These are phyloP conservation scores for Grigorovia jiainica DNA, from an alignment of 805 yeast species.

Conservation along the genomic window DNA sequence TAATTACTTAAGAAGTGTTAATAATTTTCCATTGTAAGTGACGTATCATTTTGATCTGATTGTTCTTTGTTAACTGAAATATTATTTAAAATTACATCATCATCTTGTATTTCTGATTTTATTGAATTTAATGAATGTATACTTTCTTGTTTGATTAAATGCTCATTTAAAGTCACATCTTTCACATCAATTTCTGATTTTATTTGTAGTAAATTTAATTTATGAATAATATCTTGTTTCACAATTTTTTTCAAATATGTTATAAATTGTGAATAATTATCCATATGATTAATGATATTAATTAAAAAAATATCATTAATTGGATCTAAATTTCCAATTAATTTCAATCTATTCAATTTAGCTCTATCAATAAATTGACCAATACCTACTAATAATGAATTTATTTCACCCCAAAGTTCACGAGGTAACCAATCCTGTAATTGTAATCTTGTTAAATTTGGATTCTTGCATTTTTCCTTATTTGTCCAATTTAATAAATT, in stretches of 20 bases:
- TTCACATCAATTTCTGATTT: not conserved
- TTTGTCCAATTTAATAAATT: slow-evolving; percentile 75
- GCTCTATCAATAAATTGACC: slow-evolving; percentile 85
- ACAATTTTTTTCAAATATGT: not conserved
- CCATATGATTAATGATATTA: slow-evolving; percentile 7
- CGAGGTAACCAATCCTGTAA: slow-evolving; percentile 68
- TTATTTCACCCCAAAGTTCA: slow-evolving; percentile 73
- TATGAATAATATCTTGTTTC: not conserved
- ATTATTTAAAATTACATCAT: no score
- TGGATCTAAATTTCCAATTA: slow-evolving; percentile 3
- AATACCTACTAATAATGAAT: slow-evolving; percentile 83
- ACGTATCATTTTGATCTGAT: no score
- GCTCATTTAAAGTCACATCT: no score
- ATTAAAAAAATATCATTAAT: not conserved
- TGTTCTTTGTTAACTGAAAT: no score
- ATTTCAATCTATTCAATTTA: slow-evolving; percentile 32
- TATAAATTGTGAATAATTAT: slow-evolving; percentile 2
- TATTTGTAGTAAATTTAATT: not conserved
- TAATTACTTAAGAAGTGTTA: no score
- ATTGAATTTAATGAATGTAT: no score
- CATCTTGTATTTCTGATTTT: no score
- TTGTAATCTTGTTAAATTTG: slow-evolving; percentile 63
- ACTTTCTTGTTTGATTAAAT: not conserved
- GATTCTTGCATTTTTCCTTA: slow-evolving; percentile 39
- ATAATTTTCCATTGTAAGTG: no score